Conservation (phyloP, 192 early-diverging fungal species). For the Coemansia sp. region DNA sequence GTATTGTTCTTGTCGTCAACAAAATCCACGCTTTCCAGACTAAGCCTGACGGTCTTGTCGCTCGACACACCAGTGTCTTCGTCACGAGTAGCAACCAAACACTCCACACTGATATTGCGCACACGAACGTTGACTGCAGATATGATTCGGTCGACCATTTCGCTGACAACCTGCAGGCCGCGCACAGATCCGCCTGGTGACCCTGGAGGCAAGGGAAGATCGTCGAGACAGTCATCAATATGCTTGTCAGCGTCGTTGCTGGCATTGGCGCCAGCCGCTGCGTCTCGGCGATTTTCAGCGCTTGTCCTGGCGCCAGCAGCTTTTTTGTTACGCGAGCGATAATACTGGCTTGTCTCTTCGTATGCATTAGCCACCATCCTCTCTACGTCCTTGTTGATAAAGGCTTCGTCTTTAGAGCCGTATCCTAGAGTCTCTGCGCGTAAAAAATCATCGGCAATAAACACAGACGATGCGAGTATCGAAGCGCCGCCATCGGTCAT, state of each 20-base stretch:
- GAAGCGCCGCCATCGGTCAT: constrained; percentile 63
- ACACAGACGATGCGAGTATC: constrained; percentile 76
- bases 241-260: constrained; percentile 21
- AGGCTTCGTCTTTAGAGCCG: constrained; percentile 62
- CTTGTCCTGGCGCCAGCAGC: neutral
- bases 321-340: constrained; percentile 24
- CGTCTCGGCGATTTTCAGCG: neutral
- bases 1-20: constrained; percentile 38
- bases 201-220: constrained; percentile 28
- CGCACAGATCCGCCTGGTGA: constrained; percentile 51
- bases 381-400: constrained; percentile 56
- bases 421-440: constrained; percentile 61
- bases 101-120: constrained; percentile 40
- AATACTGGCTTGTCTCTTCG: constrained; percentile 45
- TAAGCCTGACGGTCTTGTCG: constrained; percentile 39
- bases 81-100: constrained; percentile 24
- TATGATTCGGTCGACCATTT: constrained; percentile 82
- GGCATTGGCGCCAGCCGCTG: neutral
- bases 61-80: constrained; percentile 14
- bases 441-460: constrained; percentile 88
- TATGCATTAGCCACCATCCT: constrained; percentile 47
- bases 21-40: constrained; percentile 48
- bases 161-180: constrained; percentile 75
- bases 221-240: constrained; percentile 29
- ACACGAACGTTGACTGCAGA: constrained; percentile 75